These are phyloP conservation scores for Pichia nanzhaoensis DNA, from an alignment of 805 yeast species.

Conservation along the genomic window DNA sequence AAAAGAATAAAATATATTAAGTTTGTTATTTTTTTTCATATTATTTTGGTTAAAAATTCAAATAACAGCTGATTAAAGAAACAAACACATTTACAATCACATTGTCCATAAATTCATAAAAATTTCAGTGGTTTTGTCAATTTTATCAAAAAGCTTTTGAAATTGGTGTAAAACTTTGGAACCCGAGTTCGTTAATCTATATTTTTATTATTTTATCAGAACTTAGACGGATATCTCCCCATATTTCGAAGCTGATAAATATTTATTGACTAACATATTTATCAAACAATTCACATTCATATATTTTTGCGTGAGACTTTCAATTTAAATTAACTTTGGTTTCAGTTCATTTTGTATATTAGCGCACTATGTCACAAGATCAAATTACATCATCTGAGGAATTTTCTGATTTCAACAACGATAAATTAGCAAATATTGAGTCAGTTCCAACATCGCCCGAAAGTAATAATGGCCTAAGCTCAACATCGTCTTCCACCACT, in stretches of 20 bases:
- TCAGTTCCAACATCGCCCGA: constrained; percentile 28
- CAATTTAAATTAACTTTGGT: too few species aligned
- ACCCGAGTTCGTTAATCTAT: constrained; percentile 18
- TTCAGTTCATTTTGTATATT: not conserved
- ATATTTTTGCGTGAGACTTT: not conserved
- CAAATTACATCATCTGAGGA: constrained; percentile 15
- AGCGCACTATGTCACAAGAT: constrained; percentile 9
- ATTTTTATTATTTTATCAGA: constrained; percentile 1
- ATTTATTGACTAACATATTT: constrained; percentile 5
- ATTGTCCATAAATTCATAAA: not conserved
- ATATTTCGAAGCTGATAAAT: constrained; percentile 20
- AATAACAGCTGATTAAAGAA: not conserved
- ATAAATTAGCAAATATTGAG: constrained; percentile 10
- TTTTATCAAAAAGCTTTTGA: constrained; percentile 12
- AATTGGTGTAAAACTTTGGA: constrained; percentile 21
- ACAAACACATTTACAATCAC: not conserved
- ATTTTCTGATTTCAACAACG: constrained; percentile 16
- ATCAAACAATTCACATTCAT: not conserved
- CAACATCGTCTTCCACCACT: constrained; percentile 36
- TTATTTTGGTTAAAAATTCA: too few species aligned
- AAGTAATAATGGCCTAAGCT: constrained; percentile 29
- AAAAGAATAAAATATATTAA: not conserved
- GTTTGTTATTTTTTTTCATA: not conserved
- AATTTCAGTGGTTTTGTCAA: constrained; percentile 7
- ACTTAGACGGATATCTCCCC: constrained; percentile 34